Conservation (phyloP, 495 filamentous ascomycete genomes). For the Xylaria scruposa region DNA sequence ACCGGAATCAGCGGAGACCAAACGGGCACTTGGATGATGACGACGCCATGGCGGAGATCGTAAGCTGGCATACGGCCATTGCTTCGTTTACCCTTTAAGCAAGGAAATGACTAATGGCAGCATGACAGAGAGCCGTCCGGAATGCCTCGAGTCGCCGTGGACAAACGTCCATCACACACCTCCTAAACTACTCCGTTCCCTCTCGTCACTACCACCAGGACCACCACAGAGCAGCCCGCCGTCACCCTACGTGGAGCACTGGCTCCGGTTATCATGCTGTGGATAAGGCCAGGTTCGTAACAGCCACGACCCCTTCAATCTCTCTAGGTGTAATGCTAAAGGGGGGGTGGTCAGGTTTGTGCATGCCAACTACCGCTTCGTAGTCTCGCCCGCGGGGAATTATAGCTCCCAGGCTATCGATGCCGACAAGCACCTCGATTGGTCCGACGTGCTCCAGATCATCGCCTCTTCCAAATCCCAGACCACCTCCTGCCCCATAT, state of each 20-base stretch:
- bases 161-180: conserved; percentile 94
- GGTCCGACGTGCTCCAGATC: conserved; percentile 89
- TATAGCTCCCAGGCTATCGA: conserved; percentile 83
- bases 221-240: conserved; percentile 56
- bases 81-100: conserved; percentile 12
- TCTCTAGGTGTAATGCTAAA: conserved; percentile 27
- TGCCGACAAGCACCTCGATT: conserved; percentile 89
- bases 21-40: conserved; percentile 59
- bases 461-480: conserved; percentile 90
- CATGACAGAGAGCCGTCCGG: conserved; percentile 68
- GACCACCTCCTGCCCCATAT: conserved; percentile 88
- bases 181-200: conserved; percentile 89
- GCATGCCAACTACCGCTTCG: conserved; percentile 96
- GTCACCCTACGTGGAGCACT: conserved; percentile 81
- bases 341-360: conserved; percentile 68
- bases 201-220: conserved; percentile 72
- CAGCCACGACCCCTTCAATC: background rate
- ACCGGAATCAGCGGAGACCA: conserved; percentile 63
- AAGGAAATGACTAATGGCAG: conserved; percentile 19
- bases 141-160: conserved; percentile 85
- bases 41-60: conserved; percentile 83
- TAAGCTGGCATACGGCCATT: conserved; percentile 45
- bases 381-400: conserved; percentile 81
- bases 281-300: conserved; percentile 79
- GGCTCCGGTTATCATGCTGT: conserved; percentile 90